These are phyloP conservation scores for Lipomyces mesembrius DNA, from an alignment of 805 yeast species.

Conservation along the genomic window DNA sequence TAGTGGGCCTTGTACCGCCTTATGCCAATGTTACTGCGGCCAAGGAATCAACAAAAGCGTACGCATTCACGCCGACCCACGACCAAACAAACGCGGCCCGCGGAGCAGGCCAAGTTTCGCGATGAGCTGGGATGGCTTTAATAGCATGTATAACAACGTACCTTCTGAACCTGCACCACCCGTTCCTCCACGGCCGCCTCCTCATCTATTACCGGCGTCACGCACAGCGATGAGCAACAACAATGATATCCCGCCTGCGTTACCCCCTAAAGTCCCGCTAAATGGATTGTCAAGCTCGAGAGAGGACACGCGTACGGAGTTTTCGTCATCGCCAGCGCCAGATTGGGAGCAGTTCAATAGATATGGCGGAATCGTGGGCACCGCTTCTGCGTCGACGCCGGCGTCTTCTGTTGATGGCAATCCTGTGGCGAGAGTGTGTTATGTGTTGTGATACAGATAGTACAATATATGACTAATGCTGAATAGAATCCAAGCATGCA, in stretches of 20 bases:
- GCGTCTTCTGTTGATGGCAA: not conserved
- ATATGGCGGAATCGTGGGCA: constrained; percentile 14
- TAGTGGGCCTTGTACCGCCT: not conserved
- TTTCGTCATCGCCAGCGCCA: not conserved
- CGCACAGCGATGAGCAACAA: not conserved
- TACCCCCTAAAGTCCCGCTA: constrained; percentile 22
- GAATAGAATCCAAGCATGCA: constrained; percentile 3
- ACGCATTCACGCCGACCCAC: not conserved
- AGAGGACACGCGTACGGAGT: not conserved
- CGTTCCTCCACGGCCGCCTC: constrained; percentile 11
- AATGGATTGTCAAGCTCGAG: not conserved
- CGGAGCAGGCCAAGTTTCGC: not conserved
- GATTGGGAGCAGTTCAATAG: not conserved
- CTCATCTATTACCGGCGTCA: not conserved
- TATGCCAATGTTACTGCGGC: not conserved
- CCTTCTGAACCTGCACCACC: not conserved
- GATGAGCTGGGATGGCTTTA: not conserved
- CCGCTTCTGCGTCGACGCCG: not conserved
- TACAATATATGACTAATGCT: not conserved
- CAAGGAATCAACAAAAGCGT: not conserved
- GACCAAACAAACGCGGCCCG: not conserved
- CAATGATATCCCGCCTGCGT: not conserved
- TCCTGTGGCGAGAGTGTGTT: not conserved
- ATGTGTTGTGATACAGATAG: not conserved
- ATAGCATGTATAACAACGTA: not conserved